A percentile compares a stretch with the other conserved stretches of the same genome.
Conservation (phyloP, 805 yeast species). For the Myxozyma mucilagina region DNA sequence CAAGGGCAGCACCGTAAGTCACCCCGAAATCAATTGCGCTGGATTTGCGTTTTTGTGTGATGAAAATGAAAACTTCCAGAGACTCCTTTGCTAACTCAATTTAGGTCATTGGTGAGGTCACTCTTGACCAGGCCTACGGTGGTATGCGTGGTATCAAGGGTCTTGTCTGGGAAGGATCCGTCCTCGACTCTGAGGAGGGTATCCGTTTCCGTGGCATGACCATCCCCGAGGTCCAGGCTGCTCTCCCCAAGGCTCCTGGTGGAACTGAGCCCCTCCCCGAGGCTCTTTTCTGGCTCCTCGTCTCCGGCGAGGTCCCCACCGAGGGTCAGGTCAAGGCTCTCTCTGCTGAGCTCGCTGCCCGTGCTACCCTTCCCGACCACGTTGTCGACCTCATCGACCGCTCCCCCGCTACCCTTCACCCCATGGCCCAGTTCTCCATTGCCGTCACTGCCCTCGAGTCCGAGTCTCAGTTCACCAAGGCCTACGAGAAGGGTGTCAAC, state of each 20-base stretch:
- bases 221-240: conserved; percentile 73
- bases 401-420: conserved; percentile 74
- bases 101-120: conserved; percentile 65
- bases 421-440: conserved; percentile 87
- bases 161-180: conserved; percentile 87
- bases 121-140: conserved; percentile 81
- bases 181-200: conserved; percentile 80
- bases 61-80: not conserved
- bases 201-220: conserved; percentile 83
- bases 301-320: conserved; percentile 83
- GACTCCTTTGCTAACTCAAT: not conserved
- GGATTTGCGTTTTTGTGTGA: not conserved
- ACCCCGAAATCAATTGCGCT: not conserved
- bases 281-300: conserved; percentile 68
- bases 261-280: conserved; percentile 66
- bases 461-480: conserved; percentile 81
- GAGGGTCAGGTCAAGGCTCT: conserved; percentile 67
- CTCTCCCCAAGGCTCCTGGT: conserved; percentile 73
- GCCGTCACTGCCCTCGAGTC: conserved; percentile 79
- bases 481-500: conserved; percentile 79
- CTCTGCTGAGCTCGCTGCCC: conserved; percentile 74
- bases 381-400: conserved; percentile 70
- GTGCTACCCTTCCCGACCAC: conserved; percentile 75
- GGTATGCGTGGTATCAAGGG: conserved; percentile 90
- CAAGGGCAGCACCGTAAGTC: conserved; percentile 70